phyloP scores from a whole-genome alignment of 805 yeast genomes.

The Grigorovia jiainica region DNA sequence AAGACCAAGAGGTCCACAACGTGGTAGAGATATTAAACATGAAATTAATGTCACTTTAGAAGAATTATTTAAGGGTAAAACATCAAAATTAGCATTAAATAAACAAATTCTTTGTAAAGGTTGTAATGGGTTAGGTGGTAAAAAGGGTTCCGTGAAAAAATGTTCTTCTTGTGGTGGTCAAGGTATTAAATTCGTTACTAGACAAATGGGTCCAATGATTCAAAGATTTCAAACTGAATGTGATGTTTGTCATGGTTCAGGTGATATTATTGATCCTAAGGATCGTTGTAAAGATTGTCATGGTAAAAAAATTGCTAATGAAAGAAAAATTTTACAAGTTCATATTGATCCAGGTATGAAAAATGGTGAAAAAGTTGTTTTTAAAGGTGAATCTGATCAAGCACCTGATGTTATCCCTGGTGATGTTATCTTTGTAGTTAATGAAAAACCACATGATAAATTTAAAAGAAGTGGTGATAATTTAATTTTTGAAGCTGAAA shows the following conservation, averaged over 20 bases:
- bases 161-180: conserved; percentile 85
- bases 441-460: conserved; percentile 75
- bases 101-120: conserved; percentile 80
- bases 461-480: conserved; percentile 89
- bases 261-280: conserved; percentile 77
- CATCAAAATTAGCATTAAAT: conserved; percentile 87
- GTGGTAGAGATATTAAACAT: conserved; percentile 88
- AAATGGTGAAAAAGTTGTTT: conserved; percentile 83
- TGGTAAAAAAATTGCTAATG: conserved; percentile 80
- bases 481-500: conserved; percentile 71
- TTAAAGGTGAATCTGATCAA: conserved; percentile 96
- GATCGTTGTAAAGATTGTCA: conserved; percentile 81
- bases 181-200: conserved; percentile 84
- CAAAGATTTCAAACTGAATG: conserved; percentile 95
- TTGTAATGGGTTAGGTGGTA: conserved; percentile 96
- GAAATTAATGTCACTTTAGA: conserved; percentile 77
- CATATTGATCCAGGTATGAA: conserved; percentile 96
- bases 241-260: conserved; percentile 86
- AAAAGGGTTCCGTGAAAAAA: conserved; percentile 76
- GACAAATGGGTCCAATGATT: conserved; percentile 99
- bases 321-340: conserved; percentile 89
- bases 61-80: conserved; percentile 89
- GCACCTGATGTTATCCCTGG: conserved; percentile 93
- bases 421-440: conserved; percentile 86
- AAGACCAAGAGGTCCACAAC: conserved; percentile 73